Evolutionary conservation across 1,284 basidiomycete genomes (phyloP).

Genomic region (Leccinum subrobustum): DNA sequence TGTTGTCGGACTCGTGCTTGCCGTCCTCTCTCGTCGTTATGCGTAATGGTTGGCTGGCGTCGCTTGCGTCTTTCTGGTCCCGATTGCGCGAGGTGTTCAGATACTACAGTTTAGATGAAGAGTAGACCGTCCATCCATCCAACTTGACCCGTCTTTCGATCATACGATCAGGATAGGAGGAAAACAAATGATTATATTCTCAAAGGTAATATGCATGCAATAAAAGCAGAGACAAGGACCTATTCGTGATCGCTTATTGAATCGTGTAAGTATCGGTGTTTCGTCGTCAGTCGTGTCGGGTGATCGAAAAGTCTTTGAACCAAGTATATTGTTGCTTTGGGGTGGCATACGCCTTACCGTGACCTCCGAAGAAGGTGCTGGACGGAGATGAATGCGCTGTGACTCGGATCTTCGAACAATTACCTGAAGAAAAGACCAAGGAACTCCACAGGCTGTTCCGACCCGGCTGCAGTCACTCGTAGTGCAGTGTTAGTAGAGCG

Average conservation of each 20-base stretch:
- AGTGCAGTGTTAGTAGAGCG: background rate
- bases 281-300: constrained; percentile 20
- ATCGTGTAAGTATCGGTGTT: background rate
- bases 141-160: background rate
- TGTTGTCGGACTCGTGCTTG: constrained; percentile 26
- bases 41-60: background rate
- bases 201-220: background rate
- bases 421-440: constrained; percentile 75
- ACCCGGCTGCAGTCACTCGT: background rate
- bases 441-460: constrained; percentile 46
- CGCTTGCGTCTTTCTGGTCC: background rate
- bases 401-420: background rate
- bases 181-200: background rate
- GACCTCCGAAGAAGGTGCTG: constrained; percentile 81
- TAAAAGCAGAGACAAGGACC: background rate
- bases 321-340: constrained; percentile 71
- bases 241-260: background rate
- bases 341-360: constrained; percentile 60
- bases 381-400: background rate
- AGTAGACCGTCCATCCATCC: background rate
- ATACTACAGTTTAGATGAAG: background rate
- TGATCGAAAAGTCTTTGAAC: constrained; percentile 66
- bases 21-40: constrained; percentile 19
- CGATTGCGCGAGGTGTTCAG: background rate
- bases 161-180: background rate